These are phyloP conservation scores for Termitomyces sp. DNA, from an alignment of 768 basidiomycete genomes.

Conservation along the genomic window DNA sequence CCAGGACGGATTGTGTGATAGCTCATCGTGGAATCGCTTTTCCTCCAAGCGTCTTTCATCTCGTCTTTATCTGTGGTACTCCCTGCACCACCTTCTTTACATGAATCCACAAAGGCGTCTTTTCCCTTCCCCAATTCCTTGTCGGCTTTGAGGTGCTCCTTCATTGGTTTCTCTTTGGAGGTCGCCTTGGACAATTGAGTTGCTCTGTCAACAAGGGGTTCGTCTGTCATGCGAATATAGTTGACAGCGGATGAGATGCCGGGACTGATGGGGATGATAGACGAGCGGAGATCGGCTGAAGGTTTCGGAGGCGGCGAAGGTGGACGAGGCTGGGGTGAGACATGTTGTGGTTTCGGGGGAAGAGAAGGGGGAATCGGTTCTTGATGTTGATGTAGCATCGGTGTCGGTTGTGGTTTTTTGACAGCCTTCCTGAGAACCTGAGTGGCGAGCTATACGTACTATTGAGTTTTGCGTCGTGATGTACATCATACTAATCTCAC, in stretches of 20 bases:
- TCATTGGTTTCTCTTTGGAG: conserved; percentile 4
- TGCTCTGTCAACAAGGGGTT: not conserved
- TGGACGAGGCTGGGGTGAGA: not conserved
- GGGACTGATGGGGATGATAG: conserved; percentile 52
- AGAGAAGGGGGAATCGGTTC: conserved; percentile 8
- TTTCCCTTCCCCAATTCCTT: conserved; percentile 1
- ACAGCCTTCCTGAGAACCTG: conserved; percentile 30
- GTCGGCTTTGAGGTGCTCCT: conserved; percentile 14
- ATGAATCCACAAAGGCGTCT: conserved; percentile 2
- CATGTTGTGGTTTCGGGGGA: conserved; percentile 13
- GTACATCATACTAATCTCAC: conserved; percentile 5
- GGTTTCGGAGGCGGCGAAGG: conserved; percentile 3
- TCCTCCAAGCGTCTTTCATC: conserved; percentile 69
- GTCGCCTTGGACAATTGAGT: not conserved
- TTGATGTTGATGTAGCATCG: not conserved
- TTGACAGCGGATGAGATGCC: conserved; percentile 54
- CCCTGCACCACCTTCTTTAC: conserved; percentile 1
- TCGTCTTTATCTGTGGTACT: conserved; percentile 25
- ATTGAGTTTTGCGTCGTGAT: conserved; percentile 19
- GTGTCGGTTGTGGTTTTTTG: conserved; percentile 1
- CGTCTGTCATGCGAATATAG: conserved; percentile 39
- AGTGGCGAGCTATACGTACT: conserved; percentile 38
- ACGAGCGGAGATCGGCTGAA: conserved; percentile 33
- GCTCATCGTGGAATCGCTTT: conserved; percentile 80
- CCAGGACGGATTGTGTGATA: conserved; percentile 65